Base-by-base conservation (phyloP, 805 yeast species). In the Saccharomycopsis guyanensis region DNA sequence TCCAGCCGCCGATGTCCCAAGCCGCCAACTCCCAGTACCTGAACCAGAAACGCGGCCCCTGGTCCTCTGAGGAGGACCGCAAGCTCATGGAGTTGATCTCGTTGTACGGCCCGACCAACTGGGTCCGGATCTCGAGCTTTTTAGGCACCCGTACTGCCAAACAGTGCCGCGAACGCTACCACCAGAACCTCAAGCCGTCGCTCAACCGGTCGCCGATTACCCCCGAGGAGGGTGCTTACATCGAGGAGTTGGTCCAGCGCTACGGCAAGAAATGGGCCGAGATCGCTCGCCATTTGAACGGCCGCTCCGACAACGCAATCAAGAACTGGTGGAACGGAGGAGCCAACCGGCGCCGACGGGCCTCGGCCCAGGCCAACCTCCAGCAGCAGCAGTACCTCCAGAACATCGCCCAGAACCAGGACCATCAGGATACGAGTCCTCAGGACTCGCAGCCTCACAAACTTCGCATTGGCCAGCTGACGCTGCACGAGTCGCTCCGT, bases 301-400 rank as follows among this genome's bases (percentile, higher is more conserved):
- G 96, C 2, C 69, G 96, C 44, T 74, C 83, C n/a, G 96, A 87
- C 62, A 87, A 86, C 61, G 88, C 95, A 18, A 86, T 86, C 56
- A 86, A 86, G 60, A 88, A 88, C 65, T 88, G 96, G 96, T 87
- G 96, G 96, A 86, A 86, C 59, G 95, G 96, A 3, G 94, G 95
- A 6, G 91, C 94, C 12, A 86, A 85, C 60, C 71, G 94, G 50
- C 69, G 95, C 51, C 73, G 93, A 57, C 67, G 87, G 53, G 71
- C 72, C 24, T 61, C 69, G 2, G 60, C 63, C 8, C 60, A 60
- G 29, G 58, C 64, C 4, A 46, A 55, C 24, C 31, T 35, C 13
- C 52, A 47, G 23, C 45, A 45, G 23, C 45, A 35, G 31, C 45
- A 40, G 22, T 41, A 46, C 20, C 19, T 46, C 13, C 40, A 40